Evolutionary conservation across 352 stramenopile genomes (phyloP).

Genomic region (Phytophthora syringae): DNA sequence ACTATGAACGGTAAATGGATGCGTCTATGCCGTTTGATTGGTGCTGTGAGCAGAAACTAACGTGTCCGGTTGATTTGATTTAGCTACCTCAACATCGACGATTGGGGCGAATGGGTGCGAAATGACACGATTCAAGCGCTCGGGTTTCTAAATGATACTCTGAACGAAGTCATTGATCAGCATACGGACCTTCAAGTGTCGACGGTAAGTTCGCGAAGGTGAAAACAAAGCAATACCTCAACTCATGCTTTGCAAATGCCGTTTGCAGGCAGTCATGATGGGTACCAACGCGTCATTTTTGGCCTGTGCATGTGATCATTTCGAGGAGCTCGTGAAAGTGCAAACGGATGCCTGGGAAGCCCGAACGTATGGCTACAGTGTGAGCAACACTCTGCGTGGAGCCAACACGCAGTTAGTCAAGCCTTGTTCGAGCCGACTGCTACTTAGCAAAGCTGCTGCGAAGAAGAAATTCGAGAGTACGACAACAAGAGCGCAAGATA

Average conservation of each 20-base stretch:
- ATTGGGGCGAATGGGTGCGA: conserved; percentile 78
- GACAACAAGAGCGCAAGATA: conserved; percentile 78
- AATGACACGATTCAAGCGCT: conserved; percentile 82
- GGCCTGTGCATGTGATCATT: conserved; percentile 68
- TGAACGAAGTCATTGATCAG: conserved; percentile 83
- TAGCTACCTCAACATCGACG: conserved; percentile 79
- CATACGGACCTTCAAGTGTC: conserved; percentile 77
- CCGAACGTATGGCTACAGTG: conserved; percentile 71
- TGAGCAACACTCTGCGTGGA: conserved; percentile 65
- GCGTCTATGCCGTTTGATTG: neutral
- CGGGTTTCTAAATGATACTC: conserved; percentile 66
- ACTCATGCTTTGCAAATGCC: neutral
- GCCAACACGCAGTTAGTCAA: conserved; percentile 47
- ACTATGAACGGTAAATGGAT: conserved; percentile 67
- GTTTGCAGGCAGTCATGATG: conserved; percentile 64
- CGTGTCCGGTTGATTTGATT: neutral
- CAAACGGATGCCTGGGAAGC: conserved; percentile 79
- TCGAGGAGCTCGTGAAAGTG: conserved; percentile 65
- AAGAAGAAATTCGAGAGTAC: conserved; percentile 89
- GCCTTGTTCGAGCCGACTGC: conserved; percentile 52
- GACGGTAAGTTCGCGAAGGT: conserved; percentile 44
- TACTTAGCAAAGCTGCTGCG: conserved; percentile 67
- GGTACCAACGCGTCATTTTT: conserved; percentile 78
- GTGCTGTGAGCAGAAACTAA: neutral
- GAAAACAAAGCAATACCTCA: neutral